Conservation (phyloP, 2,329 filamentous ascomycete genomes). For the Magnaporthiopsis rhizophila region DNA sequence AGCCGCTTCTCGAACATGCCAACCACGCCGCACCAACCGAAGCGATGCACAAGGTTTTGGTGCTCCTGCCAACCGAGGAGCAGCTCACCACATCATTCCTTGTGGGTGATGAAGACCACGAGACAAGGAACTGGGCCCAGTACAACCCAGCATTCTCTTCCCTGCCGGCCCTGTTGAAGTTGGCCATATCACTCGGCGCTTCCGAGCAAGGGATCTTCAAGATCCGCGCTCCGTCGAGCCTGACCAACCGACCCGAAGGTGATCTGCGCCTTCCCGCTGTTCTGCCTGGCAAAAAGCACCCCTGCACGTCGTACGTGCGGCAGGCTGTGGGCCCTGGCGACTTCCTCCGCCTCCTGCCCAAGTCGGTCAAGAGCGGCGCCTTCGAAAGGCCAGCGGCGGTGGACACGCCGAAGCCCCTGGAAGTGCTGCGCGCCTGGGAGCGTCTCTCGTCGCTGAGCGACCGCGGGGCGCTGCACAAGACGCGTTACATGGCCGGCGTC, state of each 20-base stretch:
- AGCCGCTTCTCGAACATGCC: not conserved
- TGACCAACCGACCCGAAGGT: not conserved
- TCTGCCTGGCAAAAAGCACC: not conserved
- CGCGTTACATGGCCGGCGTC: slow-evolving; percentile 4
- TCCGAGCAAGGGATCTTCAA: not conserved
- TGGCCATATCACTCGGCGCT: not conserved
- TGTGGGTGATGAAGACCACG: not conserved
- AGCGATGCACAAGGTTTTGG: not conserved
- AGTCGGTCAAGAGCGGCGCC: not conserved
- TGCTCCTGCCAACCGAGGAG: not conserved
- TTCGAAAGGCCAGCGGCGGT: not conserved
- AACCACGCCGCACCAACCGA: not conserved
- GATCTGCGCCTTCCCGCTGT: not conserved
- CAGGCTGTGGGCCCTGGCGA: not conserved
- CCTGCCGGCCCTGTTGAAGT: not conserved
- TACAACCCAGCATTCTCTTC: not conserved
- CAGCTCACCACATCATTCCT: not conserved
- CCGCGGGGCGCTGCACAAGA: not conserved
- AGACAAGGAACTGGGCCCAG: not conserved
- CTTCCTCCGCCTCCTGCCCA: not conserved
- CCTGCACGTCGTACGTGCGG: not conserved
- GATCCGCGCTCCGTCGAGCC: not conserved
- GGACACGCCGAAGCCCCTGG: no score
- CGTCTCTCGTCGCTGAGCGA: not conserved
- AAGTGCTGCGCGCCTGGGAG: not conserved